Conservation (phyloP, 768 basidiomycete genomes). For the Agaricus blazei region DNA sequence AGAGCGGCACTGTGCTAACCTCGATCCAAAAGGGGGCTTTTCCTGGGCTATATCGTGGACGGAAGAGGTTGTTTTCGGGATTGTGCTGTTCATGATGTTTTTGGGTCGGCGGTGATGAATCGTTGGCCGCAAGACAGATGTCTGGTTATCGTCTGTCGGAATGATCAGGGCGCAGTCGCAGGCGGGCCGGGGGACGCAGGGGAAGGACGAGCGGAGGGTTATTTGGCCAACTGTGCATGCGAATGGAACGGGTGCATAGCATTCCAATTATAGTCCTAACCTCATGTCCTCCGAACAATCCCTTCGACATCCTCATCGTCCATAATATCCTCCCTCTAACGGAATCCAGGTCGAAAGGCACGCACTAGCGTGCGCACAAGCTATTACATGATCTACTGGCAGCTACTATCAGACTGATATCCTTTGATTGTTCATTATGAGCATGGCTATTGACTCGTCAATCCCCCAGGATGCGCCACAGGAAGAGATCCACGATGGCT, state of each 20-base stretch:
- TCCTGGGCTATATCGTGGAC: slow-evolving; percentile 53
- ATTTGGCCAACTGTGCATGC: not conserved
- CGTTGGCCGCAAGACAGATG: not conserved
- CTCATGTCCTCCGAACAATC: slow-evolving; percentile 2
- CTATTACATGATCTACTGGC: not conserved
- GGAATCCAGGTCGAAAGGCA: not conserved
- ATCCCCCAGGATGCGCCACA: slow-evolving; percentile 30
- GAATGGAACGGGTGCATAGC: not conserved
- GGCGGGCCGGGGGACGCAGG: not conserved
- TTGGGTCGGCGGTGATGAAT: not conserved
- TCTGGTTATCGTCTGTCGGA: not conserved
- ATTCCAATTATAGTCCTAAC: slow-evolving; percentile 4
- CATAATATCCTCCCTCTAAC: not conserved
- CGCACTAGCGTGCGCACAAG: not conserved
- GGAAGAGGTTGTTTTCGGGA: slow-evolving; percentile 24
- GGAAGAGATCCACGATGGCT: slow-evolving; percentile 54
- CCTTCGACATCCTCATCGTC: not conserved
- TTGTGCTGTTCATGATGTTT: not conserved
- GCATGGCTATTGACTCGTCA: not conserved
- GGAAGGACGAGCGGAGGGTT: not conserved
- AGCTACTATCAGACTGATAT: not conserved
- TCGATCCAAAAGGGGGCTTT: slow-evolving; percentile 68
- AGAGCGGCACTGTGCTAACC: slow-evolving; percentile 30
- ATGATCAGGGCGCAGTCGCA: too few species aligned
- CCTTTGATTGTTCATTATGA: slow-evolving; percentile 1